Base-by-base conservation (phyloP, 257 asterid genomes). In the Eucommia ulmoides region DNA sequence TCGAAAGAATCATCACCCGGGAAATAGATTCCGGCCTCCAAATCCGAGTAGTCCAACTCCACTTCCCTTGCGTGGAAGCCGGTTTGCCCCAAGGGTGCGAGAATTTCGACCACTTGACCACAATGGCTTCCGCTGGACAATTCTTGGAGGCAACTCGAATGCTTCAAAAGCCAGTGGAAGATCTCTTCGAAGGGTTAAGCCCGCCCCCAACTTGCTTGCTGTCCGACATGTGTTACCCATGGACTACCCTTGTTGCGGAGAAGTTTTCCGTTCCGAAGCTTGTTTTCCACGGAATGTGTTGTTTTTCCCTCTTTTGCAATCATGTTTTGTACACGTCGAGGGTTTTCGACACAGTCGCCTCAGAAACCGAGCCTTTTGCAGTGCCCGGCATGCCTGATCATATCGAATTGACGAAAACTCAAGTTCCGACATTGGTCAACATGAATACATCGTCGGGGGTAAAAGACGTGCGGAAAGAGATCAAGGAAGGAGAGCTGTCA, bases 31-130 rank as follows among this genome's bases (percentile, higher is more conserved):
- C 65, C 0, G 81, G 78, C 1, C 33, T 65, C 5, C 47, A 45
- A 26, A 74, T 74, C 25, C 58, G 29, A 18, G 41, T 74, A 3
- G 4, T 49, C 53, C 42, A 59, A 45, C 60, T 77, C 65, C 55
- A 33, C 5, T 41, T 77, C 6, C 78, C 78, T 2, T 20, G 46
- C 1, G 38, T 22, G 0, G 78, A 57, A 41, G 67, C 52, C 7
- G 79, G 79, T 1, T 51, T 73, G 19, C 78, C 84, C 0, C 66
- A 67, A 29, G 78, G 71, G n/a, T 62, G 63, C 42, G 72, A 77
- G 33, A 79, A 68, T 41, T 54, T 62, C 38, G 88, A 79, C 19
- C 42, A 56, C 21, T 49, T 79, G 10, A 79, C 88, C 1, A 70
- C 77, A 0, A 65, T 59, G 3, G 18, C 44, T 42, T 42, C 64